These are phyloP conservation scores for Neonectria sp. DNA, from an alignment of 2,329 filamentous ascomycete genomes.

Conservation along the genomic window DNA sequence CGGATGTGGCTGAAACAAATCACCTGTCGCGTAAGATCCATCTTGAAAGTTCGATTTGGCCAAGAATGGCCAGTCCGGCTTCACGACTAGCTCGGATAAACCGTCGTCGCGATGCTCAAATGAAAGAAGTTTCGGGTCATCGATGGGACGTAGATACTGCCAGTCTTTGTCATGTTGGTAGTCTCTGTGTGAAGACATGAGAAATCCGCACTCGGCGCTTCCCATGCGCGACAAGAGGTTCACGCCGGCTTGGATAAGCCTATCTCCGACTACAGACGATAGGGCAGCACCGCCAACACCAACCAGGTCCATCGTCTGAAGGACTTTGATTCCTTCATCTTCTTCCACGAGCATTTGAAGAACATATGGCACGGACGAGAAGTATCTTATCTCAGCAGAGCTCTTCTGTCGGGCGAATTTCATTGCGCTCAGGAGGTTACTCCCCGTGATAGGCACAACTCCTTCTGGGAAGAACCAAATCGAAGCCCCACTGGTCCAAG, in stretches of 20 bases:
- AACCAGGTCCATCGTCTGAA: slow-evolving; percentile 71
- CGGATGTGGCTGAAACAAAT: slow-evolving; percentile 72
- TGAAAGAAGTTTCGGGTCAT: slow-evolving; percentile 50
- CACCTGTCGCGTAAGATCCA: slow-evolving; percentile 74
- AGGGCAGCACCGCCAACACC: slow-evolving; percentile 76
- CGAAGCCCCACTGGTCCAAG: slow-evolving; percentile 72
- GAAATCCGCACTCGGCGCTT: slow-evolving; percentile 76
- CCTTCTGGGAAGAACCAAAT: slow-evolving; percentile 76
- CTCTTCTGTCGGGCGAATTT: slow-evolving; percentile 50
- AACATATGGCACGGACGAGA: slow-evolving; percentile 74
- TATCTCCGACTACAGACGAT: slow-evolving; percentile 66
- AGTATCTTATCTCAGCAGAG: slow-evolving; percentile 63
- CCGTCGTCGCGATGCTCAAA: slow-evolving; percentile 63
- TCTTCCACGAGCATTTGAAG: slow-evolving; percentile 67
- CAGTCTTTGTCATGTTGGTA: slow-evolving; percentile 70
- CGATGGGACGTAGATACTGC: slow-evolving; percentile 69
- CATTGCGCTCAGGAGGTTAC: slow-evolving; percentile 66
- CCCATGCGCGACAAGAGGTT: slow-evolving; percentile 75
- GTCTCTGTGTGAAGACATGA: slow-evolving; percentile 73
- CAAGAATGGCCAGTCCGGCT: slow-evolving; percentile 69
- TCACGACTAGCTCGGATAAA: slow-evolving; percentile 70
- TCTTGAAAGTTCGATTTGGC: slow-evolving; percentile 71
- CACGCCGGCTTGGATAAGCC: slow-evolving; percentile 64
- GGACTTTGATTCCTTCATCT: slow-evolving; percentile 55
- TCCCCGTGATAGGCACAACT: slow-evolving; percentile 68